Evolutionary conservation across 345 rosid species (phyloP), one percentile per base, ranked within the genome.

Genomic region (Pseudoturritis turrita): DNA sequence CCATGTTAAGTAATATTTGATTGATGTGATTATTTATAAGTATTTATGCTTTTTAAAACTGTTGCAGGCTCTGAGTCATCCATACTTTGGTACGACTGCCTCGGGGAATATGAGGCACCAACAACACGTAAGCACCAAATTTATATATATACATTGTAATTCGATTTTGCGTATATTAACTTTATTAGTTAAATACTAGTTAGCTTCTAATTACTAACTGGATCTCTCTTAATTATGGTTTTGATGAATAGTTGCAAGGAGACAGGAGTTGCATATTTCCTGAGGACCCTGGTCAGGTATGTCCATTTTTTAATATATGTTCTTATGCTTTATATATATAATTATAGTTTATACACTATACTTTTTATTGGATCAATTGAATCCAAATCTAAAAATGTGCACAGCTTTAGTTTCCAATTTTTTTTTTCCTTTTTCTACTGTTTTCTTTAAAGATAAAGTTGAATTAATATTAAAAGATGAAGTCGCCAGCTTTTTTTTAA

Each of bases 221-320:
- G 28, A 10, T 15, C 4, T 55, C 45, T 56, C 10, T 37, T 7
- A 47, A 22, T 4, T 64, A 8, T 70, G 65, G 46, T 35, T 47
- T 44, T 49, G 10, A 19, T 45, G 22, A 15, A 54, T 81, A 90
- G 98, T 87, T 90, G 73, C 88, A 80, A 68, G 97, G 92, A 28
- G 89, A 88, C 64, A 82, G 85, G 85, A 84, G 81, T 77, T 82
- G 86, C 79, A 75, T 88, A 60, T 90, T 90, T 83, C 96, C 98
- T 73, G 98, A 92, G 73, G 96, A 92, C 79, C 92, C 94, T 78
- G 93, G 90, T 81, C 93, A 87, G 90, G 96, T 87, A 82, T 59
- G 40, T 55, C 47, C 23, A 46, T 28, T 70, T 44, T 8, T 25
- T 47, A 5, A 12, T n/a, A n/a, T n/a, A 14, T 7, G 6, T 52